These are phyloP conservation scores for Clarireedia homoeocarpa DNA, from an alignment of 2,329 filamentous ascomycete genomes.

Conservation along the genomic window DNA sequence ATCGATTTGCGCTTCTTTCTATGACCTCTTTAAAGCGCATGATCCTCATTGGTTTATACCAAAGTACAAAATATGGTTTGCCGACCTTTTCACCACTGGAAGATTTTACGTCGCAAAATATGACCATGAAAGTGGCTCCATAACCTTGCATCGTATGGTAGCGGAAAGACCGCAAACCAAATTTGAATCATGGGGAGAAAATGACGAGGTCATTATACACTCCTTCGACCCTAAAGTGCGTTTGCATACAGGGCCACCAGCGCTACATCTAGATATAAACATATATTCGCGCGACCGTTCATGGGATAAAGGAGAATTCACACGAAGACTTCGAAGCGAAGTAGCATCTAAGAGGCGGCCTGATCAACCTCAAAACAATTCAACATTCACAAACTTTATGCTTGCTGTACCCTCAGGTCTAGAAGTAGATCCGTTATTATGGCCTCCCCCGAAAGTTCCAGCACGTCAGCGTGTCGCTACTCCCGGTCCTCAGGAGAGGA, in stretches of 20 bases:
- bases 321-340: not conserved
- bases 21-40: constrained; percentile 64
- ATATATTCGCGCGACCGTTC: constrained; percentile 7
- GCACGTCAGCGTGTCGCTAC: constrained; percentile 36
- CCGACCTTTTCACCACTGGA: constrained; percentile 64
- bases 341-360: not conserved
- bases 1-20: constrained; percentile 55
- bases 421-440: constrained; percentile 37
- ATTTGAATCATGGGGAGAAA: constrained; percentile 56
- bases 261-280: constrained; percentile 46
- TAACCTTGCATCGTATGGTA: constrained; percentile 72
- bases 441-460: constrained; percentile 70
- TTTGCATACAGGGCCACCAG: constrained; percentile 67
- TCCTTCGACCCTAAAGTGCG: constrained; percentile 62
- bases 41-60: constrained; percentile 81
- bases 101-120: constrained; percentile 45
- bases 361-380: not conserved
- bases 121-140: constrained; percentile 62
- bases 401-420: not conserved
- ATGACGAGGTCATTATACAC: constrained; percentile 60
- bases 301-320: not conserved
- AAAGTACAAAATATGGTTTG: constrained; percentile 77
- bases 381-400: not conserved
- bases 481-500: not conserved
- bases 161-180: constrained; percentile 50